Percentiles rank a stretch among this genome's conserved stretches.
phyloP scores from a whole-genome alignment of 2,329 filamentous ascomycete species.

The Chrysosporium queenslandicum region DNA sequence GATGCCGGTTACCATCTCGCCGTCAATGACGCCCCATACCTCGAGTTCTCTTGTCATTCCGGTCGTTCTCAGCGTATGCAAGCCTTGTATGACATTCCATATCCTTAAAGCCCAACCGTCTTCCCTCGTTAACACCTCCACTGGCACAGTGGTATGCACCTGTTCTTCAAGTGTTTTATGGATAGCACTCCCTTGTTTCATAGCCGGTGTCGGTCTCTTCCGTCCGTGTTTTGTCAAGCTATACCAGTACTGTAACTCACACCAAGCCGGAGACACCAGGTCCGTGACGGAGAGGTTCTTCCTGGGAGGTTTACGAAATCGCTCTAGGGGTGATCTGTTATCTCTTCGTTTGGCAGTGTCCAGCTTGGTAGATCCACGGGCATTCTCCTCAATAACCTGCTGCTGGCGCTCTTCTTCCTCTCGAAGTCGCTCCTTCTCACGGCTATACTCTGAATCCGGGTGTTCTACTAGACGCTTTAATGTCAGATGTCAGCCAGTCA shows the following conservation, averaged over 20 bases:
- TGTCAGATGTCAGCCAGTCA: constrained; percentile 47
- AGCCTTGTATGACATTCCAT: constrained; percentile 84
- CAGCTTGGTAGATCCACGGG: constrained; percentile 17
- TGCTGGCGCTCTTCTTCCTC: constrained; percentile 19
- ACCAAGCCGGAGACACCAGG: constrained; percentile 83
- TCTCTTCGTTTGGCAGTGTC: constrained; percentile 27
- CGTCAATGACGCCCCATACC: constrained; percentile 76
- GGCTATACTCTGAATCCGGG: constrained; percentile 30
- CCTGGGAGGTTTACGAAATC: constrained; percentile 66
- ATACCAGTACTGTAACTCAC: constrained; percentile 89
- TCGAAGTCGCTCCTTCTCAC: constrained; percentile 27
- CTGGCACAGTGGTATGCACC: constrained; percentile 64
- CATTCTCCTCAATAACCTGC: constrained; percentile 6
- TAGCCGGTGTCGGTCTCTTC: constrained; percentile 65
- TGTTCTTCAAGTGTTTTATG: constrained; percentile 79
- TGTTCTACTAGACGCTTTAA: constrained; percentile 53
- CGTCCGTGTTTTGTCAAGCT: constrained; percentile 66
- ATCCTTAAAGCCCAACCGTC: constrained; percentile 72
- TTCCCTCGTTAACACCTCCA: constrained; percentile 64
- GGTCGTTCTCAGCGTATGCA: constrained; percentile 60
- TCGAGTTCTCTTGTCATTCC: constrained; percentile 67
- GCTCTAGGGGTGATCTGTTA: constrained; percentile 56
- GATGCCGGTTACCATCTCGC: constrained; percentile 74
- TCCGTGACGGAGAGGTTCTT: constrained; percentile 82
- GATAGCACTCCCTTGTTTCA: constrained; percentile 70